These are phyloP conservation scores for Starmerella bacillaris DNA, from an alignment of 805 yeast species.

Conservation along the genomic window DNA sequence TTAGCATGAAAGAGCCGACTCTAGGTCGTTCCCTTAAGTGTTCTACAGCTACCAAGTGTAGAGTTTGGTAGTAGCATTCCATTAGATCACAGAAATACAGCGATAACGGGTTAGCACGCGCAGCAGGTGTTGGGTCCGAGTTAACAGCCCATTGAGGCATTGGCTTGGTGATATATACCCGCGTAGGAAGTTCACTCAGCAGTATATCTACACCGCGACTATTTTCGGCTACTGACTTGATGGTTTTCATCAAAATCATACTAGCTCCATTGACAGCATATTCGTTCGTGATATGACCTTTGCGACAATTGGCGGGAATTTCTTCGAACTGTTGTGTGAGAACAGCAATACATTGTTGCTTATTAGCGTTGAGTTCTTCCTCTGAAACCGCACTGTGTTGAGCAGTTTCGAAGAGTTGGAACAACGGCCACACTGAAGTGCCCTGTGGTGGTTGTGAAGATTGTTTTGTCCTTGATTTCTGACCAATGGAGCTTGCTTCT, in stretches of 20 bases:
- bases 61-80: slow-evolving; percentile 47
- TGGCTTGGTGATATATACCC: slow-evolving; percentile 49
- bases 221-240: slow-evolving; percentile 48
- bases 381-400: slow-evolving; percentile 2
- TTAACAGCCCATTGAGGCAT: slow-evolving; percentile 36
- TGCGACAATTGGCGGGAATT: slow-evolving; percentile 36
- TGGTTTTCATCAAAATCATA: slow-evolving; percentile 50
- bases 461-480: background rate
- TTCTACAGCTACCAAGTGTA: slow-evolving; percentile 39
- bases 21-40: slow-evolving; percentile 20
- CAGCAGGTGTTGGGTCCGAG: slow-evolving; percentile 27
- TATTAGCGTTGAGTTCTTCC: slow-evolving; percentile 7
- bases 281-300: slow-evolving; percentile 39
- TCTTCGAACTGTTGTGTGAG: slow-evolving; percentile 37
- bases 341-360: slow-evolving; percentile 9
- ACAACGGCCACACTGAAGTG: slow-evolving; percentile 16
- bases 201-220: slow-evolving; percentile 34
- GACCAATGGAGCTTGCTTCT: background rate
- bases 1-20: slow-evolving; percentile 29
- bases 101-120: slow-evolving; percentile 26
- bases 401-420: slow-evolving; percentile 18
- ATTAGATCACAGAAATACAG: slow-evolving; percentile 59
- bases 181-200: slow-evolving; percentile 36
- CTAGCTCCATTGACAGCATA: slow-evolving; percentile 54
- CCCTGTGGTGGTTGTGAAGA: background rate